phyloP scores from a whole-genome alignment of 257 asterid genomes.

The Linaria vulgaris region DNA sequence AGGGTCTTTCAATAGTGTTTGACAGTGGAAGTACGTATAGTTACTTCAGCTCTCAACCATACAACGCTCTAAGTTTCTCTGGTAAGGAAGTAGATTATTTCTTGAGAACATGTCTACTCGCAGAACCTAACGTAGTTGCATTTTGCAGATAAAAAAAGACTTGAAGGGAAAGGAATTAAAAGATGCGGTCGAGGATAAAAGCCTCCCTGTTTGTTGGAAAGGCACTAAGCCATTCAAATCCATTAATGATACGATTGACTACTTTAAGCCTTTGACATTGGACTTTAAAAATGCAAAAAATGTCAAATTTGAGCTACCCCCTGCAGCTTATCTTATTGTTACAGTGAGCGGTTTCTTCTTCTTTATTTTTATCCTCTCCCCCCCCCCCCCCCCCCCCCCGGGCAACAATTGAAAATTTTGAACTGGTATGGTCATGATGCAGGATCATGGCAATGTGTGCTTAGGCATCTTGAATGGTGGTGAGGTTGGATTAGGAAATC shows the following conservation, averaged over 20 bases:
- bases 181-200: constrained; percentile 56
- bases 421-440: constrained; percentile 25
- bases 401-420: background rate
- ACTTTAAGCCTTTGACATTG: constrained; percentile 65
- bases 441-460: constrained; percentile 76
- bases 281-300: constrained; percentile 46
- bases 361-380: background rate
- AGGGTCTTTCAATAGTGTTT: constrained; percentile 49
- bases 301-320: constrained; percentile 52
- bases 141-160: constrained; percentile 53
- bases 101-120: background rate
- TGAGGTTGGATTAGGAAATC: constrained; percentile 52
- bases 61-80: constrained; percentile 41
- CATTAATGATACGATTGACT: constrained; percentile 37
- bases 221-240: constrained; percentile 66
- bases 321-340: constrained; percentile 67
- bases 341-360: constrained; percentile 43
- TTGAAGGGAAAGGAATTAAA: constrained; percentile 37
- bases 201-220: constrained; percentile 91
- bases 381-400: too few relatives aligned
- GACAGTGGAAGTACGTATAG: constrained; percentile 78
- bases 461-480: constrained; percentile 75
- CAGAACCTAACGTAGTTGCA: constrained; percentile 16
- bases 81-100: constrained; percentile 27
- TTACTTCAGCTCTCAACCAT: constrained; percentile 55